These are phyloP conservation scores for Globisporangium paroecandrum DNA, from an alignment of 352 stramenopile species.

Conservation along the genomic window DNA sequence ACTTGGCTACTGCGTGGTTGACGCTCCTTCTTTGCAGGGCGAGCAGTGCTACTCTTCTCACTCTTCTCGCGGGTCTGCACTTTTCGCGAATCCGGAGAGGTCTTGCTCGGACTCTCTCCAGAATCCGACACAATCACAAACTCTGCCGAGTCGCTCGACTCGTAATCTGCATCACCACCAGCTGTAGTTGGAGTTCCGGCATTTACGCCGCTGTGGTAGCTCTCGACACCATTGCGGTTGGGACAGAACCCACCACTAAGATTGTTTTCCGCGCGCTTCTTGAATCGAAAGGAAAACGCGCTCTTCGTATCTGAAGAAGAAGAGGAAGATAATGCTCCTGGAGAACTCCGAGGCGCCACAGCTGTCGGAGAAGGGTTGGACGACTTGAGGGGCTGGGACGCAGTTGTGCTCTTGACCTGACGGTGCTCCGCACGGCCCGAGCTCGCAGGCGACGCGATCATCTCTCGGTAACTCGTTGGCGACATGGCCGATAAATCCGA, in stretches of 20 bases:
- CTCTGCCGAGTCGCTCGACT: slow-evolving; percentile 20
- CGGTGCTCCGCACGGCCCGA: neutral
- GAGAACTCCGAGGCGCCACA: neutral
- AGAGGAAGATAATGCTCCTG: neutral
- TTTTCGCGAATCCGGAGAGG: slow-evolving; percentile 12
- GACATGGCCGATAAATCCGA: slow-evolving; percentile 10
- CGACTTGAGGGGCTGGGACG: neutral
- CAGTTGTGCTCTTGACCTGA: neutral
- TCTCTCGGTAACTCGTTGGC: slow-evolving; percentile 8
- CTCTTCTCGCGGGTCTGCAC: slow-evolving; percentile 16
- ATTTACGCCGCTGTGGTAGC: neutral
- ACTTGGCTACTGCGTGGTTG: neutral
- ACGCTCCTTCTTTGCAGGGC: slow-evolving; percentile 22
- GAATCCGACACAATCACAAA: slow-evolving; percentile 12
- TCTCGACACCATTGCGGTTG: neutral
- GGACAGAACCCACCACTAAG: neutral
- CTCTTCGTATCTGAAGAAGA: neutral
- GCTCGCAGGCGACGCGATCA: slow-evolving; percentile 9
- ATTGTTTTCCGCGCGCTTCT: slow-evolving; percentile 3
- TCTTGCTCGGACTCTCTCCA: slow-evolving; percentile 18
- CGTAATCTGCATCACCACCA: slow-evolving; percentile 12
- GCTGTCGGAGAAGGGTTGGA: neutral
- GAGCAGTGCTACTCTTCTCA: slow-evolving; percentile 24
- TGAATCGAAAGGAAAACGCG: neutral
- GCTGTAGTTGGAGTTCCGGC: neutral